These are phyloP conservation scores for Paxillus rubicundulus DNA, from an alignment of 768 basidiomycete species.

Conservation along the genomic window DNA sequence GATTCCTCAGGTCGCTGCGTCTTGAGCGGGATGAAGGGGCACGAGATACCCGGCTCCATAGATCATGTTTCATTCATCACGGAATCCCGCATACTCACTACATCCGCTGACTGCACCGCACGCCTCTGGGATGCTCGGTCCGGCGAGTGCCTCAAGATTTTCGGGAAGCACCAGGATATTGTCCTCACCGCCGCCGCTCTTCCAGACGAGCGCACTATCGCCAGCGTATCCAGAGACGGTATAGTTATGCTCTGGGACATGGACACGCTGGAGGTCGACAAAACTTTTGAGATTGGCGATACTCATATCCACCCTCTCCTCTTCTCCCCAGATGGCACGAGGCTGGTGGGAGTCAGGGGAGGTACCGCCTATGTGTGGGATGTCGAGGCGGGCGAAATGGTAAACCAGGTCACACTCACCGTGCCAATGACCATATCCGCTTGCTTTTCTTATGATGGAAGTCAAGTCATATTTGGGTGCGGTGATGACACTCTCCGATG, in stretches of 20 bases:
- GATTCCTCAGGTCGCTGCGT: neutral
- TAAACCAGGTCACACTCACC: neutral
- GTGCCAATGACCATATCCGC: neutral
- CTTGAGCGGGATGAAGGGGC: neutral
- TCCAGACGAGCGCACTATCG: neutral
- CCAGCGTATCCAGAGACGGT: neutral
- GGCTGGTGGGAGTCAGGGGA: neutral
- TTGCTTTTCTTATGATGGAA: slow-evolving; percentile 8
- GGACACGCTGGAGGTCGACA: slow-evolving; percentile 1
- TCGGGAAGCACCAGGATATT: neutral
- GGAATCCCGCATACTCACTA: neutral
- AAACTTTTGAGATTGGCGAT: neutral
- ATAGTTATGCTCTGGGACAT: neutral
- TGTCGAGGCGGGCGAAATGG: neutral
- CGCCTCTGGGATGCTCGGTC: slow-evolving; percentile 3
- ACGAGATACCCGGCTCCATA: neutral
- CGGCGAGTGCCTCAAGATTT: neutral
- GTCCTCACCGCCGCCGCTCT: neutral
- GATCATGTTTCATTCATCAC: neutral
- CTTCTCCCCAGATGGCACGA: slow-evolving; percentile 5
- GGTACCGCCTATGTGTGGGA: neutral
- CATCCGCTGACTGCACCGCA: neutral
- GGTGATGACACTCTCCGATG: slow-evolving; percentile 7
- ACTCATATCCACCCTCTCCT: neutral
- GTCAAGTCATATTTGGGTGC: slow-evolving; percentile 11